These are phyloP conservation scores for Cladophialophora yegresii DNA, from an alignment of 2,329 filamentous ascomycete species.

Conservation along the genomic window DNA sequence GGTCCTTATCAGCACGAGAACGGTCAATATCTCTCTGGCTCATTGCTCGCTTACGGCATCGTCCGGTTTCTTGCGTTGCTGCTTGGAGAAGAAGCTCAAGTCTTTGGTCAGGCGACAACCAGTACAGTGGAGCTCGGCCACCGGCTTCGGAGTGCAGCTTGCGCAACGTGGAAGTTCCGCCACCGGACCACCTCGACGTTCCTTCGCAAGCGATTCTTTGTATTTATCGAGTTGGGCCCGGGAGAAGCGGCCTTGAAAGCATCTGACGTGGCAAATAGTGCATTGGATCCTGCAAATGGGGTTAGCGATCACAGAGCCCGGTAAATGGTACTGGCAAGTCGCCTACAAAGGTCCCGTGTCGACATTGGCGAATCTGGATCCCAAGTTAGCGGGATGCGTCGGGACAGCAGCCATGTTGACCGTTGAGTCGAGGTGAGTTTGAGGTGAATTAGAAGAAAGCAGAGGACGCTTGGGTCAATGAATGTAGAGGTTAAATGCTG, in stretches of 20 bases:
- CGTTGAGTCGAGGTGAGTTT: neutral
- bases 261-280: conserved; percentile 49
- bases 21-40: neutral
- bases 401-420: neutral
- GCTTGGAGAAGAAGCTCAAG: conserved; percentile 54
- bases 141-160: conserved; percentile 47
- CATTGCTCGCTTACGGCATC: conserved; percentile 44
- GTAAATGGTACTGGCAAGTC: neutral
- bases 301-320: neutral
- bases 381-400: neutral
- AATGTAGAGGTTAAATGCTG: neutral
- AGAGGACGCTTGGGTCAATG: neutral
- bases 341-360: neutral
- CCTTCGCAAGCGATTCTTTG: conserved; percentile 17
- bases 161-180: conserved; percentile 45
- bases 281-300: conserved; percentile 49
- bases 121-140: conserved; percentile 52
- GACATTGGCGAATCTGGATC: conserved; percentile 4
- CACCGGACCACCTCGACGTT: conserved; percentile 25
- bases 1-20: neutral
- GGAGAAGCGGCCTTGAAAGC: conserved; percentile 46
- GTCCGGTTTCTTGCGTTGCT: conserved; percentile 51
- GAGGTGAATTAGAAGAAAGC: neutral
- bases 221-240: conserved; percentile 50
- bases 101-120: conserved; percentile 52